Base-by-base conservation (phyloP, 176 grass and related monocot species). In the Carex cristatella region DNA sequence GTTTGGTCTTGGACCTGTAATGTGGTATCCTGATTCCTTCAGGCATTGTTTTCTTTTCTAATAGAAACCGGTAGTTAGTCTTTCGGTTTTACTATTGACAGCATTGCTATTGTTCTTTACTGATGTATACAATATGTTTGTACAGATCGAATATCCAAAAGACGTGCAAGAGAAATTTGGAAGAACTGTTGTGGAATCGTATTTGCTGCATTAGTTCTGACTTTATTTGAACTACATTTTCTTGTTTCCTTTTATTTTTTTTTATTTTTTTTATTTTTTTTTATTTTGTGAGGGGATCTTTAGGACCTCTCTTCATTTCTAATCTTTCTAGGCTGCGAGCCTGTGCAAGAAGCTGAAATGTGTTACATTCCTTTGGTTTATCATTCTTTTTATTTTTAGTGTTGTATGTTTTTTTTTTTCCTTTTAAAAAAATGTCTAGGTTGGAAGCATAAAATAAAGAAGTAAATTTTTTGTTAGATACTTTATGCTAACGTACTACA, bases 101-200 rank as follows among this genome's bases (percentile, higher is more conserved):
- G 11, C 32, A 57, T 78, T 78, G 28, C 28, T 78, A 56, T 53
- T 44, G 37, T 71, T 78, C 28, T 28, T 54, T 16, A 63, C 57
- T 81, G 60, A 61, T 81, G 31, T 64, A 46, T 81, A 48, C 16
- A 40, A 42, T 81, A 63, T 42, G 57, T 81, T 33, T 83, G 62
- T 88, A 18, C 91, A 95, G 95, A 95, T 98, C 81, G 91, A 98
- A 87, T 95, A 86, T 28, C 88, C 93, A 8, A 98, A 98, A 63
- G 95, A 98, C 84, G 88, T 98, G 18, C 91, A 95, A 53, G 89
- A 98, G 93, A 98, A 98, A 84, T 95, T 98, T 79, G 95, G 95
- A 65, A 88, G 95, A 67, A 95, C 95, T 81, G 95, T 98, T 38
- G 95, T 98, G 0, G 95, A 98, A 85, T 92, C 86, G 15, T 98